A percentile compares a stretch with the other conserved stretches of the same genome.
phyloP scores from a whole-genome alignment of 2,329 filamentous ascomycete species.

The Neofusicoccum laricinum region DNA sequence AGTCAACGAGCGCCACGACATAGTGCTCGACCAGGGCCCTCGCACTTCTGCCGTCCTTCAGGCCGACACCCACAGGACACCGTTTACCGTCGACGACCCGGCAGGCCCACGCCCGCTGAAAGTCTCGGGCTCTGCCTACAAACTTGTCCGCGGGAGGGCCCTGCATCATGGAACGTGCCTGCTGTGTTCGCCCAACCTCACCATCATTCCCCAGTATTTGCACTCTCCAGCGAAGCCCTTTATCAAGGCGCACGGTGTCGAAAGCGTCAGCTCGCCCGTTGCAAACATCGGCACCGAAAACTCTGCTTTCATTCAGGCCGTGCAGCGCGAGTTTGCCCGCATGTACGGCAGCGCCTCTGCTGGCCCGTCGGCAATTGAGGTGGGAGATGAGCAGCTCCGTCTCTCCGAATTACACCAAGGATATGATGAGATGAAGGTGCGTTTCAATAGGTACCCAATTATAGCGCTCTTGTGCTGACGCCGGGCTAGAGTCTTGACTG shows the following conservation, averaged over 20 bases:
- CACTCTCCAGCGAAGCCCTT: constrained; percentile 73
- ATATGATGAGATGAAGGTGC: constrained; percentile 52
- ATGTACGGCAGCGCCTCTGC: constrained; percentile 58
- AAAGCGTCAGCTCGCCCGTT: constrained; percentile 84
- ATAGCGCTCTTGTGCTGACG: background rate
- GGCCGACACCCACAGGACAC: constrained; percentile 44
- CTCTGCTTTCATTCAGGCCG: constrained; percentile 41
- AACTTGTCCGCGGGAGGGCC: constrained; percentile 75
- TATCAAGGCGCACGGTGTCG: constrained; percentile 80
- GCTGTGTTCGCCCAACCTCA: constrained; percentile 71
- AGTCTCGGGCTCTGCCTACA: constrained; percentile 92
- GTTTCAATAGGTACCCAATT: background rate
- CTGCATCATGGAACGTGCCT: constrained; percentile 94
- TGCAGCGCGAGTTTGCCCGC: constrained; percentile 58
- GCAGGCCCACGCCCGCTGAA: constrained; percentile 55
- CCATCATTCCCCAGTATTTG: constrained; percentile 66
- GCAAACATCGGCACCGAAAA: constrained; percentile 67
- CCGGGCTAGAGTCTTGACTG: constrained; percentile 59
- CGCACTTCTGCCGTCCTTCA: constrained; percentile 26
- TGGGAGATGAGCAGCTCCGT: constrained; percentile 54
- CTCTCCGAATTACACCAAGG: constrained; percentile 59
- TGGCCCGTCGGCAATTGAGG: constrained; percentile 39
- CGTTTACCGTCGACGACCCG: constrained; percentile 37
- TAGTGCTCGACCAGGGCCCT: constrained; percentile 63
- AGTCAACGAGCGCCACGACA: constrained; percentile 91